A percentile compares a stretch with the other conserved stretches of the same genome.
Evolutionary conservation across 169 alveolate genomes (phyloP).

Genomic region (Eimeria acervulina): DNA sequence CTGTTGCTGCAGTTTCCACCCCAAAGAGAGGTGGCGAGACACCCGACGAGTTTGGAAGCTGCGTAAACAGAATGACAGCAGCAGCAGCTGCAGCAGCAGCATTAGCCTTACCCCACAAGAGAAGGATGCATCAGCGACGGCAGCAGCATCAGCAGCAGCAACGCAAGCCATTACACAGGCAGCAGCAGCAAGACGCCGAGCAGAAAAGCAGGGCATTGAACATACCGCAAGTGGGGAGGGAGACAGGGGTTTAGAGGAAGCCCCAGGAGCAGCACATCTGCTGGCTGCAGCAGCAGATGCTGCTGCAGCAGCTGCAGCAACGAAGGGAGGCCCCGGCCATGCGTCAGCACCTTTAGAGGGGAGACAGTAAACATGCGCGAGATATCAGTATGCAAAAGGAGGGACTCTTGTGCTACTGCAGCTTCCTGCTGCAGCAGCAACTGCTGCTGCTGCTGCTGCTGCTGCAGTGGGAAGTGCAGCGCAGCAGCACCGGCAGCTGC

Average conservation of each 20-base stretch:
- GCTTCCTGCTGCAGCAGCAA: slow-evolving; percentile 19
- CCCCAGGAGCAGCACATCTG: slow-evolving; percentile 22
- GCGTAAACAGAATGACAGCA: background rate
- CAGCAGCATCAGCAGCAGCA: slow-evolving; percentile 22
- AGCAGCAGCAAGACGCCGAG: background rate
- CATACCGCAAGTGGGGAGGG: slow-evolving; percentile 17
- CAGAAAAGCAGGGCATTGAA: background rate
- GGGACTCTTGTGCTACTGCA: slow-evolving; percentile 3
- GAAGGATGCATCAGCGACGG: background rate
- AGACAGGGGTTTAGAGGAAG: slow-evolving; percentile 25
- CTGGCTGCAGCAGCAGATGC: slow-evolving; percentile 5
- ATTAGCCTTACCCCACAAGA: background rate
- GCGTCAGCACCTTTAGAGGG: background rate
- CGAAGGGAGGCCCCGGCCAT: background rate
- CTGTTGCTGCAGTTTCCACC: background rate
- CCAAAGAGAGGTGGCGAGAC: slow-evolving; percentile 16
- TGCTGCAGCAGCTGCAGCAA: slow-evolving; percentile 11
- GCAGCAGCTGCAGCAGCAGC: slow-evolving; percentile 43
- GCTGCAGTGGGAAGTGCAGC: background rate
- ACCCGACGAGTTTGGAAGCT: slow-evolving; percentile 38
- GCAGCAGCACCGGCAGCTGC: background rate
- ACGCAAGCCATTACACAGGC: background rate
- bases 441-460: slow-evolving; percentile 8
- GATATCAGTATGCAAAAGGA: background rate
- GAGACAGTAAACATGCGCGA: background rate